Evolutionary conservation across 225 moss, liverwort and hornwort genomes (phyloP).

Genomic region (Pseudisothecium myosuroides): DNA sequence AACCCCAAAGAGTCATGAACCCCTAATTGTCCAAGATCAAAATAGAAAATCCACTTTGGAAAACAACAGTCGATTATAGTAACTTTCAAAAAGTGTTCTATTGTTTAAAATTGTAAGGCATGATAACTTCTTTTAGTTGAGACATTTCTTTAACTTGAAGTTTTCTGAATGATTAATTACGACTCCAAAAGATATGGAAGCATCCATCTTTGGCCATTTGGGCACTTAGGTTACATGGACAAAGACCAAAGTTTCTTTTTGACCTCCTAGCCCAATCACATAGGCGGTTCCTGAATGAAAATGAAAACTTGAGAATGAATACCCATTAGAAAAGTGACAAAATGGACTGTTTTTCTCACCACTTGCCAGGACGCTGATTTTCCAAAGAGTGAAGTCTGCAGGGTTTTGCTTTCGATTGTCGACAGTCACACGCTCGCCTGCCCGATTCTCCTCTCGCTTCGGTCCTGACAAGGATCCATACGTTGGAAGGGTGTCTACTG

Average conservation of each 20-base stretch:
- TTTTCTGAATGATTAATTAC: background rate
- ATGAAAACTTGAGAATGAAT: background rate
- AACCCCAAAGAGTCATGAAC: background rate
- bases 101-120: background rate
- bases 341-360: slow-evolving; percentile 72
- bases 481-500: slow-evolving; percentile 70
- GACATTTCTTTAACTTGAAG: background rate
- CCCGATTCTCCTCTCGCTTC: slow-evolving; percentile 83
- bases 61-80: background rate
- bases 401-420: slow-evolving; percentile 85
- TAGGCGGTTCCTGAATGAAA: background rate
- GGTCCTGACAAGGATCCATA: slow-evolving; percentile 89
- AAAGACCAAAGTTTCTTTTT: background rate
- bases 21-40: background rate
- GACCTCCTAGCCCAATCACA: background rate
- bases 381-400: slow-evolving; percentile 99
- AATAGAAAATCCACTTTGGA: background rate
- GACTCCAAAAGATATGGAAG: background rate
- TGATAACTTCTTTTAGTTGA: background rate
- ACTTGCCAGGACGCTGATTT: slow-evolving; percentile 91
- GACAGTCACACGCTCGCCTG: slow-evolving; percentile 86
- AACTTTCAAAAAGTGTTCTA: too few relatives aligned
- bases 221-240: background rate
- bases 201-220: background rate
- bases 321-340: background rate